A percentile compares a stretch with the other conserved stretches of the same genome.
These are phyloP conservation scores for Candida tibetensis DNA, from an alignment of 805 yeast species.

Conservation along the genomic window DNA sequence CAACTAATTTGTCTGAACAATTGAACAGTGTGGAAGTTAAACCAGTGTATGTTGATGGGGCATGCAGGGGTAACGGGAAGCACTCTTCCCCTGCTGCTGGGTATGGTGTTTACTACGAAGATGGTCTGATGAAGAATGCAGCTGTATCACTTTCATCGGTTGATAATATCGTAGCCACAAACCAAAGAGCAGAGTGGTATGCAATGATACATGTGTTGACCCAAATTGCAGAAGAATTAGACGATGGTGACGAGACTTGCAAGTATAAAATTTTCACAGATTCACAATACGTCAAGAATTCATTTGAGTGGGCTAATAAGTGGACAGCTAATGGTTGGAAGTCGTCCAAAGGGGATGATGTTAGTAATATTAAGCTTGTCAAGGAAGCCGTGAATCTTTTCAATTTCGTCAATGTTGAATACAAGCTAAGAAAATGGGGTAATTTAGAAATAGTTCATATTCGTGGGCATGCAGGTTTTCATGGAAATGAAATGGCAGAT, in stretches of 20 bases:
- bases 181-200: constrained; percentile 74
- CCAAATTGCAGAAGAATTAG: constrained; percentile 28
- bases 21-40: neutral
- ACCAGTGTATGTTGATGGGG: constrained; percentile 73
- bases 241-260: neutral
- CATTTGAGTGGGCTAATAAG: constrained; percentile 52
- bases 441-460: constrained; percentile 57
- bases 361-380: constrained; percentile 55
- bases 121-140: constrained; percentile 49
- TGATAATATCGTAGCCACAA: constrained; percentile 42
- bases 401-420: constrained; percentile 35
- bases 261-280: constrained; percentile 58
- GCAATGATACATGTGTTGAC: constrained; percentile 62
- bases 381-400: constrained; percentile 23
- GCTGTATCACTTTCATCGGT: constrained; percentile 47
- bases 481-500: constrained; percentile 80
- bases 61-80: constrained; percentile 60
- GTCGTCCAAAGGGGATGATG: constrained; percentile 40
- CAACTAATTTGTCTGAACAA: neutral
- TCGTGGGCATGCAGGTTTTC: constrained; percentile 64
- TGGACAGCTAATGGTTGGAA: constrained; percentile 63
- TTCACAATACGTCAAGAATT: constrained; percentile 61
- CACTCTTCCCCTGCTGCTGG: constrained; percentile 50
- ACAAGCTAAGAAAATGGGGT: constrained; percentile 31
- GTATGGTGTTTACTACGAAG: constrained; percentile 72